Evolutionary conservation across 331 rosid genomes (phyloP).

Genomic region (Pyracantha coccinea): DNA sequence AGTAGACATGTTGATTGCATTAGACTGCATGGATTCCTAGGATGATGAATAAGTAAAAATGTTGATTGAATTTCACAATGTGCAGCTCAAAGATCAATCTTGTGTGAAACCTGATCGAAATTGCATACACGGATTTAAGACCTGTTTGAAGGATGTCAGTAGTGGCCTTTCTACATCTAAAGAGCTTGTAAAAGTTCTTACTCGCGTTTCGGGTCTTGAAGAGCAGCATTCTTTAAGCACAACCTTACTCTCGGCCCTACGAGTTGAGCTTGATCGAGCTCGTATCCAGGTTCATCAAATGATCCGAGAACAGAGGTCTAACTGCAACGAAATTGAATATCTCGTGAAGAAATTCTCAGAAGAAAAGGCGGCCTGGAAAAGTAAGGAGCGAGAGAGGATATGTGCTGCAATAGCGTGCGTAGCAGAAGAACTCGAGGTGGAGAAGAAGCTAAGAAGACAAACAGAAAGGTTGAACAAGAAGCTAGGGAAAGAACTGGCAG

Average conservation of each 20-base stretch:
- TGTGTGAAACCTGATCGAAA: slow-evolving; percentile 32
- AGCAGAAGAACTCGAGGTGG: slow-evolving; percentile 65
- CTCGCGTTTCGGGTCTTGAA: slow-evolving; percentile 45
- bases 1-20: background rate
- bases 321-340: slow-evolving; percentile 37
- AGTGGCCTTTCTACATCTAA: slow-evolving; percentile 63
- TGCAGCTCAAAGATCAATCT: slow-evolving; percentile 37
- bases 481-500: slow-evolving; percentile 72
- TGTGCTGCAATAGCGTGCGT: slow-evolving; percentile 35
- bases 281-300: slow-evolving; percentile 50
- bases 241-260: slow-evolving; percentile 55
- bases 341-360: slow-evolving; percentile 53
- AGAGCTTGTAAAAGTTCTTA: slow-evolving; percentile 68
- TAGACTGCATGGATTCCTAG: background rate
- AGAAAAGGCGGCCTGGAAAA: slow-evolving; percentile 70
- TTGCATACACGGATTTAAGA: slow-evolving; percentile 27
- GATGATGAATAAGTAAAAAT: background rate
- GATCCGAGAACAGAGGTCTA: slow-evolving; percentile 39
- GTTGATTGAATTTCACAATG: background rate
- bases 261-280: slow-evolving; percentile 59
- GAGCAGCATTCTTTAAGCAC: slow-evolving; percentile 41
- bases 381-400: slow-evolving; percentile 58
- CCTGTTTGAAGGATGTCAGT: slow-evolving; percentile 67
- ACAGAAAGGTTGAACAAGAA: slow-evolving; percentile 73
- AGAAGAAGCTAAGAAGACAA: slow-evolving; percentile 76